Evolutionary conservation across 768 basidiomycete species (phyloP), one percentile per base, ranked within the genome.

Genomic region (Mrakia blollopis): DNA sequence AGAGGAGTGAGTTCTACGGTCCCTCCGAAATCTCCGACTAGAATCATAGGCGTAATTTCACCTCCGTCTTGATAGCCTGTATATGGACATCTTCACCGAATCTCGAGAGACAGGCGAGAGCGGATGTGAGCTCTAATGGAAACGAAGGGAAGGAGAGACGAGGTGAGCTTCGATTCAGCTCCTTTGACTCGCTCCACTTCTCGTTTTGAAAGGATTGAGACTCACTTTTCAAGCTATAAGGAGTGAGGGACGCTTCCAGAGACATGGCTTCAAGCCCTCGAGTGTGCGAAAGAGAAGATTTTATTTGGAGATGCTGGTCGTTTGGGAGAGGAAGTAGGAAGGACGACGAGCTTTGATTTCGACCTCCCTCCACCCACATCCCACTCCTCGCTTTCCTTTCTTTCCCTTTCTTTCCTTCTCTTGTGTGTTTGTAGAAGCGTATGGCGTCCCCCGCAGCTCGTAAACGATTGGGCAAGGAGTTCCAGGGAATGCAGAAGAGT

Each of bases 381-480:
- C 30, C 14, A 30, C 63, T 47, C 39, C 74, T 44, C 14, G 10
- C 28, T 11, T 39, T 41, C 65, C 11, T 37, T 37, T 14, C 57
- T 30, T 10, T 61, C 30, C 57, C 13, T 18, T 23, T 41, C 41
- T 21, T 50, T 61, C 41, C 9, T 30, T 30, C 23, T 39, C 37
- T 23, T 39, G 3, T 73, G 37, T 39, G 52, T 23, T 13, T 52
- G 16, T 44, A 44, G 7, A 44, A 44, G 44, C 10, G 44, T 9
- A 93, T 93, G 92, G 91, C 92, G 61, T 90, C 88, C 83, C 93
- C 93, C 86, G 90, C 92, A 74, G 92, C 92, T 75, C 88, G 91
- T 83, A 93, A 92, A 86, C 90, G 92, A 91, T 88, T 93, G 78
- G 86, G 87, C 50, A 94, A 96, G 85, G 95, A 98, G 86, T 94